Percentiles rank a stretch among this genome's conserved stretches.
These are phyloP conservation scores for Acanthamoeba culbertsoni DNA, from an alignment of 208 protist species.

Conservation along the genomic window DNA sequence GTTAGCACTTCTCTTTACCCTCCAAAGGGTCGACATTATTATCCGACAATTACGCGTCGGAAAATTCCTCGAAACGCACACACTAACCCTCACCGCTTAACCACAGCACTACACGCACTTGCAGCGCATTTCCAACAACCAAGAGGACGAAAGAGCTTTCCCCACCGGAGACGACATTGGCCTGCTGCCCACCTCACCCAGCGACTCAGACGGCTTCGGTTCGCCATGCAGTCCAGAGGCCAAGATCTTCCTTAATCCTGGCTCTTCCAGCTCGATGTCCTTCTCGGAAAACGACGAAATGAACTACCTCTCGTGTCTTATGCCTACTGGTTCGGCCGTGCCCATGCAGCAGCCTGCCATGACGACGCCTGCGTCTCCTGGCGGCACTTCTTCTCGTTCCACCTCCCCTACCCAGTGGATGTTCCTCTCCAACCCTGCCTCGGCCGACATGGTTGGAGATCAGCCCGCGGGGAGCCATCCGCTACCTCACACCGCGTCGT, in stretches of 20 bases:
- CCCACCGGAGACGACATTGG: conserved; percentile 11
- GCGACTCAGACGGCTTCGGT: not conserved
- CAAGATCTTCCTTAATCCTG: not conserved
- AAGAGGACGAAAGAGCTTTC: not conserved
- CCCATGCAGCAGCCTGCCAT: not conserved
- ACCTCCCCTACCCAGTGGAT: conserved; percentile 22
- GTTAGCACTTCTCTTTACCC: not conserved
- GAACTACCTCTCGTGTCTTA: not conserved
- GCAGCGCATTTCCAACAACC: not conserved
- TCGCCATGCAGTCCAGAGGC: conserved; percentile 10
- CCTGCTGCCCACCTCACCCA: not conserved
- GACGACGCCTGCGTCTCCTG: not conserved
- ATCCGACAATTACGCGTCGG: not conserved
- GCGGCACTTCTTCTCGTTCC: not conserved
- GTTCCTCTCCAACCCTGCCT: conserved; percentile 15
- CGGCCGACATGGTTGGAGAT: not conserved
- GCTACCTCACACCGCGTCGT: not conserved
- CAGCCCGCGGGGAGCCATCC: not conserved
- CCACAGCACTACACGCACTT: conserved; percentile 22
- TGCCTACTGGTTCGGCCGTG: not conserved
- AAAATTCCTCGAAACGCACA: not conserved
- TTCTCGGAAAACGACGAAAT: conserved; percentile 14
- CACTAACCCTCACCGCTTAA: not conserved
- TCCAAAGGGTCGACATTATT: not conserved
- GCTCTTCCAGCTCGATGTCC: not conserved